phyloP scores from a whole-genome alignment of 2,329 filamentous ascomycete genomes.

The Colletotrichum magnum region DNA sequence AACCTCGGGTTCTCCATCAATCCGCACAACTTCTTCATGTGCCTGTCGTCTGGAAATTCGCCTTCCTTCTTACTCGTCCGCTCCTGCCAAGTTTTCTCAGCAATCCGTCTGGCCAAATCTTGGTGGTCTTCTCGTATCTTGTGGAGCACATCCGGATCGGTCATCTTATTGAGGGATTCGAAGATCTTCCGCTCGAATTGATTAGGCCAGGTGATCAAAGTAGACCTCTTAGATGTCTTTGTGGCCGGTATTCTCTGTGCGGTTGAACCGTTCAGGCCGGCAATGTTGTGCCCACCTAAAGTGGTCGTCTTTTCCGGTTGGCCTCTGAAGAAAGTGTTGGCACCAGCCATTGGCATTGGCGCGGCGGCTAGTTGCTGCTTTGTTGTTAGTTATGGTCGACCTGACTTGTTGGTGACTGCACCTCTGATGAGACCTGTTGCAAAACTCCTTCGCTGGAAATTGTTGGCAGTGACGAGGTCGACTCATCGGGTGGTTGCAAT shows the following conservation, averaged over 20 bases:
- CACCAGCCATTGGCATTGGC: constrained; percentile 52
- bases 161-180: constrained; percentile 26
- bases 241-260: not conserved
- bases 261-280: not conserved
- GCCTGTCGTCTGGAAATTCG: constrained; percentile 50
- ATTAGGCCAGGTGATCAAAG: constrained; percentile 20
- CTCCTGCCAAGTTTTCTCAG: constrained; percentile 45
- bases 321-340: constrained; percentile 55
- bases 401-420: not conserved
- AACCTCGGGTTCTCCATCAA: constrained; percentile 49
- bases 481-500: not conserved
- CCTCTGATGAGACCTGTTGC: constrained; percentile 12
- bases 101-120: constrained; percentile 40
- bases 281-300: not conserved
- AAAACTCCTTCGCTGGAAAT: not conserved
- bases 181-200: constrained; percentile 45
- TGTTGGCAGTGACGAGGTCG: not conserved
- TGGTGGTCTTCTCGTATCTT: constrained; percentile 15
- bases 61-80: constrained; percentile 46
- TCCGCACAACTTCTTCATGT: constrained; percentile 51
- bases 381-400: constrained; percentile 1
- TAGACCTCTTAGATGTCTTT: constrained; percentile 19
- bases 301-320: constrained; percentile 20
- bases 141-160: constrained; percentile 16
- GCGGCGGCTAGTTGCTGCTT: constrained; percentile 19